Percentiles rank a stretch among this genome's conserved stretches.
Conservation (phyloP, 2,329 filamentous ascomycete species). For the Trichoderma lentiforme region DNA sequence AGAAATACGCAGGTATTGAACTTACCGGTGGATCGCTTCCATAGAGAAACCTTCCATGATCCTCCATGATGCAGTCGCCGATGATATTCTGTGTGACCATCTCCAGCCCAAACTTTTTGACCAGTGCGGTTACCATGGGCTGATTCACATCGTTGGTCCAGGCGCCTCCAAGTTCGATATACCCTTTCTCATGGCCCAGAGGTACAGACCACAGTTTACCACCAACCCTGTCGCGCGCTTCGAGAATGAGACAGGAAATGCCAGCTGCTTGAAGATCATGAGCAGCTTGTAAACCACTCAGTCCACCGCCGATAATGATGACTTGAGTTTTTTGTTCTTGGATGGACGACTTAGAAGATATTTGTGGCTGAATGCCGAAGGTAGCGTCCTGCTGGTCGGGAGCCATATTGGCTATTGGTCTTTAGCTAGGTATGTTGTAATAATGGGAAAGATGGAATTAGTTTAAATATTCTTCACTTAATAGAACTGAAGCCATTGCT, state of each 20-base stretch:
- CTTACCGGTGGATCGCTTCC: background rate
- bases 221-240: constrained; percentile 48
- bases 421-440: background rate
- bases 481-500: background rate
- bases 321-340: background rate
- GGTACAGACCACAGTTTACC: constrained; percentile 48
- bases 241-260: constrained; percentile 43
- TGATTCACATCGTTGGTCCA: constrained; percentile 60
- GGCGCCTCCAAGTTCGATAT: constrained; percentile 52
- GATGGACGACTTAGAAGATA: background rate
- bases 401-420: background rate
- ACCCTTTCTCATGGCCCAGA: constrained; percentile 32
- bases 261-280: constrained; percentile 33
- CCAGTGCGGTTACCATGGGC: constrained; percentile 40
- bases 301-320: constrained; percentile 44
- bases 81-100: constrained; percentile 44
- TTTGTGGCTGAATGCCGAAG: background rate
- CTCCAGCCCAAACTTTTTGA: constrained; percentile 40
- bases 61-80: background rate
- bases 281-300: constrained; percentile 39
- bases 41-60: background rate
- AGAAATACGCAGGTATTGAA: background rate
- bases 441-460: background rate
- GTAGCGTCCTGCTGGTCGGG: background rate
- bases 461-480: background rate